Conservation (phyloP, 208 protist genomes). For the Giardia duodenalis region DNA sequence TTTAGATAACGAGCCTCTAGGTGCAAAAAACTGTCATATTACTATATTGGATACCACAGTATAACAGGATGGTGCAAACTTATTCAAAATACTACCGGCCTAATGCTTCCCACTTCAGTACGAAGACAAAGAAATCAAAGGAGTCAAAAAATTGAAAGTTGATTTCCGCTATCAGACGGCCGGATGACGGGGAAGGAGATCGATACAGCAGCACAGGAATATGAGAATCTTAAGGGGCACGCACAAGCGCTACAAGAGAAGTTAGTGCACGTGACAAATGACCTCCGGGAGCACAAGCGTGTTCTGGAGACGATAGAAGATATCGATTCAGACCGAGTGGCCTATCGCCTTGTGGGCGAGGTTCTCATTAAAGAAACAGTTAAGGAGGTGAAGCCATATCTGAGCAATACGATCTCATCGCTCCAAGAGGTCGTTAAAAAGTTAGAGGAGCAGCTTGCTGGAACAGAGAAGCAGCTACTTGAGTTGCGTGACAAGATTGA, state of each 20-base stretch:
- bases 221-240: neutral
- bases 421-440: neutral
- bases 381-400: conserved; percentile 11
- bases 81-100: too few relatives aligned
- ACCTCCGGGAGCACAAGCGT: neutral
- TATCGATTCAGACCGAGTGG: neutral
- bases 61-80: too few relatives aligned
- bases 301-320: neutral
- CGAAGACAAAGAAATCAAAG: too few relatives aligned
- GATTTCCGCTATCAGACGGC: too few relatives aligned
- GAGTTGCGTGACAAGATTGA: too few relatives aligned
- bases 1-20: too few relatives aligned
- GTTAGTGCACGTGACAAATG: neutral
- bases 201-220: too few relatives aligned
- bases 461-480: neutral
- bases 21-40: too few relatives aligned
- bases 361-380: conserved; percentile 20
- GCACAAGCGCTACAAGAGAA: neutral
- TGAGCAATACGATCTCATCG: neutral
- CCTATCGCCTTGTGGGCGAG: conserved; percentile 16
- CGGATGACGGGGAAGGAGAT: too few relatives aligned
- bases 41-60: too few relatives aligned
- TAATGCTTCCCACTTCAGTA: too few relatives aligned
- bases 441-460: neutral
- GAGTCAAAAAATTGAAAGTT: too few relatives aligned